Conservation (phyloP, 2,329 filamentous ascomycete species). For the Huntiella decipiens region DNA sequence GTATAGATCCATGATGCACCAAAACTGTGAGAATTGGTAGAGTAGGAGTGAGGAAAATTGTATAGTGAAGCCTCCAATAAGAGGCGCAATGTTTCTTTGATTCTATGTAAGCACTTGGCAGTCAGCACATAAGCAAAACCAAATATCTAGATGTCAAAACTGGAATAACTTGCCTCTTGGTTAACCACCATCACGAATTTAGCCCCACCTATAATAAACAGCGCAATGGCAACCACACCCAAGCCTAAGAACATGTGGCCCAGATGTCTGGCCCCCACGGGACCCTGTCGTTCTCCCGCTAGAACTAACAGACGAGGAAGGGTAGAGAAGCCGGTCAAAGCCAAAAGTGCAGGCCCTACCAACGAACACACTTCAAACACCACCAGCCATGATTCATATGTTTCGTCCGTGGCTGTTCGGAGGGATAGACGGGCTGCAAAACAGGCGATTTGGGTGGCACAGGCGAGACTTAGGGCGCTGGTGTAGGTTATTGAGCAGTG, state of each 20-base stretch:
- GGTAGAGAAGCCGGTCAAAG: constrained; percentile 24
- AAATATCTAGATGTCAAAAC: not conserved
- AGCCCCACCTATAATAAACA: constrained; percentile 24
- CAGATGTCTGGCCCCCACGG: constrained; percentile 19
- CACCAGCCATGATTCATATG: constrained; percentile 21
- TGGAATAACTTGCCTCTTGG: constrained; percentile 19
- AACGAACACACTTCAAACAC: constrained; percentile 28
- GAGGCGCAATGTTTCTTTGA: constrained; percentile 20
- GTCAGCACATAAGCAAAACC: not conserved
- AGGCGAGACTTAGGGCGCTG: constrained; percentile 21
- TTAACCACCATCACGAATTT: constrained; percentile 21
- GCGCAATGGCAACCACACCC: constrained; percentile 18
- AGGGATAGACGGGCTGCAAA: constrained; percentile 29
- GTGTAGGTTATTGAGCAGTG: not conserved
- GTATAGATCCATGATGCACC: constrained; percentile 22
- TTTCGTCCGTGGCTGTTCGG: constrained; percentile 15
- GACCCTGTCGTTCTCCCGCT: constrained; percentile 25
- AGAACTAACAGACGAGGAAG: constrained; percentile 28
- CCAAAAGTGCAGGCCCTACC: constrained; percentile 27
- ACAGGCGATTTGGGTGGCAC: constrained; percentile 26
- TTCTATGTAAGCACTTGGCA: constrained; percentile 14
- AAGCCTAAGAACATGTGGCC: constrained; percentile 20
- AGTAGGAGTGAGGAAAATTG: constrained; percentile 23
- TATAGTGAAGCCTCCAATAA: constrained; percentile 26
- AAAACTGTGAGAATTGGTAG: constrained; percentile 22